A percentile compares a stretch with the other conserved stretches of the same genome.
Conservation (phyloP, 495 filamentous ascomycete genomes). For the Penicillium lagena region DNA sequence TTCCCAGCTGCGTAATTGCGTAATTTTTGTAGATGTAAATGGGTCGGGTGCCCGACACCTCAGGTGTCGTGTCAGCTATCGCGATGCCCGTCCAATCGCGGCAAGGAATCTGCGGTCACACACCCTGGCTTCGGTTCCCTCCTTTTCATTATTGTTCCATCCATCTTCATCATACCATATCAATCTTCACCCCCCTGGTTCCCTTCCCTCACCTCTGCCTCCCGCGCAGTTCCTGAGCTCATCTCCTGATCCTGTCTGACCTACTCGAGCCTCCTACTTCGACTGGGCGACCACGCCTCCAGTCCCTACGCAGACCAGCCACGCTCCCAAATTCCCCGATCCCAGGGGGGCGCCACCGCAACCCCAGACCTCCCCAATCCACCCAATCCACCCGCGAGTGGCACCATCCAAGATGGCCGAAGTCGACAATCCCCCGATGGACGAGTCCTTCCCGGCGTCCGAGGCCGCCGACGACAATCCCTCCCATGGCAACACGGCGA, state of each 20-base stretch:
- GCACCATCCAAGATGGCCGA: slow-evolving; percentile 28
- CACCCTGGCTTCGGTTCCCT: slow-evolving; percentile 8
- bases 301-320: too few species aligned
- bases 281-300: too few species aligned
- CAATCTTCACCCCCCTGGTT: slow-evolving; percentile 5
- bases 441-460: slow-evolving; percentile 41
- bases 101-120: too few species aligned
- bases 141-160: slow-evolving; percentile 7
- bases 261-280: slow-evolving; percentile 1
- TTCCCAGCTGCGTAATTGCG: slow-evolving; percentile 1
- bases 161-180: too few species aligned
- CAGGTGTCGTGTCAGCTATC: neutral
- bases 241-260: slow-evolving; percentile 1
- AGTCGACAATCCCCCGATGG: slow-evolving; percentile 33
- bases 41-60: neutral
- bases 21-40: neutral
- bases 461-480: slow-evolving; percentile 36
- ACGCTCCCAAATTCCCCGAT: neutral
- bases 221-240: too few species aligned
- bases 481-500: slow-evolving; percentile 45
- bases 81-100: too few species aligned
- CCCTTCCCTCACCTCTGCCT: slow-evolving; percentile 7
- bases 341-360: slow-evolving; percentile 13
- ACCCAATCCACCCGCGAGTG: neutral
- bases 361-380: neutral